These are phyloP conservation scores for Microdochium nivale DNA, from an alignment of 2,329 filamentous ascomycete genomes.

Conservation along the genomic window DNA sequence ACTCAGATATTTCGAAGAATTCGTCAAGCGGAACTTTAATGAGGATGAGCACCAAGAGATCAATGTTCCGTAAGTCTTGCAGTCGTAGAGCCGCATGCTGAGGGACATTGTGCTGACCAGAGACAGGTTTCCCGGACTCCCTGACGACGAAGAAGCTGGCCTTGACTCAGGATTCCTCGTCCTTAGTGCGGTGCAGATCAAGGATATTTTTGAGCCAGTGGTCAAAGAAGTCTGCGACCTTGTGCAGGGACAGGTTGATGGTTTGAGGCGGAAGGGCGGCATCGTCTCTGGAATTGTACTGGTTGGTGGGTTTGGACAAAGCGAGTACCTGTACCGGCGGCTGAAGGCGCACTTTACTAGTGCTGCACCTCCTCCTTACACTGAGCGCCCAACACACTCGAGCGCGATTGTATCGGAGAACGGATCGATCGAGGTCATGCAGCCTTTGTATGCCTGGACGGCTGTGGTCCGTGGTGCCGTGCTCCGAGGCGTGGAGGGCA, in stretches of 20 bases:
- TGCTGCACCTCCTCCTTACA: conserved; percentile 53
- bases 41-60: conserved; percentile 70
- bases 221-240: conserved; percentile 62
- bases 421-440: conserved; percentile 67
- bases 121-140: conserved; percentile 58
- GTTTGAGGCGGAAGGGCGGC: conserved; percentile 51
- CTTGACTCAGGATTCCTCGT: conserved; percentile 70
- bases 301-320: conserved; percentile 75
- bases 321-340: conserved; percentile 64
- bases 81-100: background rate
- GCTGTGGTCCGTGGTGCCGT: conserved; percentile 73
- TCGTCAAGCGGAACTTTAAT: conserved; percentile 77
- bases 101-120: conserved; percentile 8
- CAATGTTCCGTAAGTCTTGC: conserved; percentile 55
- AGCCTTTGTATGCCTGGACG: conserved; percentile 75
- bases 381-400: conserved; percentile 61
- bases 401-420: conserved; percentile 37
- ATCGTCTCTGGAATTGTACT: conserved; percentile 68
- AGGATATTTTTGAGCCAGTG: conserved; percentile 68
- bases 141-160: conserved; percentile 67
- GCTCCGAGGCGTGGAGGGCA: conserved; percentile 65
- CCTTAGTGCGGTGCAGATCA: conserved; percentile 61
- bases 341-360: conserved; percentile 61
- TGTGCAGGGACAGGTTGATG: conserved; percentile 58
- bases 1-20: conserved; percentile 73